phyloP scores from a whole-genome alignment of 1,284 basidiomycete genomes.

The Trichosporon sp. region DNA sequence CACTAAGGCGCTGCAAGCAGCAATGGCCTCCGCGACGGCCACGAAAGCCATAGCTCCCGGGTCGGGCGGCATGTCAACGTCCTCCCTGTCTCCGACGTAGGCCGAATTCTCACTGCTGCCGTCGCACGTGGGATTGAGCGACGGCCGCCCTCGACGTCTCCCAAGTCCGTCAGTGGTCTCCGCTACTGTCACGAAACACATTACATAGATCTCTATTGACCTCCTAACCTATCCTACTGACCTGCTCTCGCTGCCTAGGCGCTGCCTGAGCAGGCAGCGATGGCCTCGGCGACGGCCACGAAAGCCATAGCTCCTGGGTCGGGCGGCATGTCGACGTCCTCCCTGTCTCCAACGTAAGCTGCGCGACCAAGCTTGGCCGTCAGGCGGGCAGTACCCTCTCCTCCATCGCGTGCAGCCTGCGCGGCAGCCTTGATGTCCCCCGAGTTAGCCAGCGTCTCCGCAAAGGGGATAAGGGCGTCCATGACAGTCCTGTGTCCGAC shows the following conservation, averaged over 20 bases:
- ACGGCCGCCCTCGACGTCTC: conserved; percentile 40
- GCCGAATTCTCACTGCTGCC: conserved; percentile 49
- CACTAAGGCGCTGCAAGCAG: neutral
- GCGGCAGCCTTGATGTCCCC: conserved; percentile 41
- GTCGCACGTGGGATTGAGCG: conserved; percentile 36
- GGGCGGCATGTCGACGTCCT: conserved; percentile 38
- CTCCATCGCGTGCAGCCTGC: conserved; percentile 40
- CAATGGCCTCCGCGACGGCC: conserved; percentile 36
- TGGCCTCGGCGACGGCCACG: conserved; percentile 38
- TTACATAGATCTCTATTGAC: neutral
- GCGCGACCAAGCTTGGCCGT: conserved; percentile 50
- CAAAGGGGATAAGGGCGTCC: conserved; percentile 51
- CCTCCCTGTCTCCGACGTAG: conserved; percentile 46
- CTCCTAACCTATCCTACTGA: neutral
- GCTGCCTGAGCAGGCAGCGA: conserved; percentile 3
- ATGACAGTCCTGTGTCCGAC: conserved; percentile 50
- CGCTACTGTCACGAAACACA: too few relatives aligned
- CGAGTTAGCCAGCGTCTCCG: conserved; percentile 37
- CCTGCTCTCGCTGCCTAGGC: neutral
- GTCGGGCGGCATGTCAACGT: conserved; percentile 41
- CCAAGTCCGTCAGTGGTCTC: conserved; percentile 37
- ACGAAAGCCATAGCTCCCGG: conserved; percentile 47
- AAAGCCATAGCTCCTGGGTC: conserved; percentile 47
- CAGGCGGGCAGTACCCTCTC: conserved; percentile 44
- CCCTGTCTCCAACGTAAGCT: conserved; percentile 47